Percentiles rank a stretch among this genome's conserved stretches.
phyloP scores from a whole-genome alignment of 176 grass and related monocot species.

The Juncus inflexus region DNA sequence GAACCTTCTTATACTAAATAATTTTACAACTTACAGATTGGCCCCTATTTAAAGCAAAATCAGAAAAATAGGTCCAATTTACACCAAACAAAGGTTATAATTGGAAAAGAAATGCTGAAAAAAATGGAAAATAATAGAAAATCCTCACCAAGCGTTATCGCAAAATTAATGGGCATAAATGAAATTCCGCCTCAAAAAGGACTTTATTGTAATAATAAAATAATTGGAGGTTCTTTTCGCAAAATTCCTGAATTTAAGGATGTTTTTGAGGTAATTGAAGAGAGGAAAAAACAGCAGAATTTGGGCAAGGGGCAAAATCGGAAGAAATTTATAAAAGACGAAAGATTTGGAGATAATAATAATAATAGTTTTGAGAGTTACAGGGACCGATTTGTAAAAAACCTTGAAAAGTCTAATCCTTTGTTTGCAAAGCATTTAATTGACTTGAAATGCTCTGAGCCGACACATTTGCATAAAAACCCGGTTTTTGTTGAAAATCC shows the following conservation, averaged over 20 bases:
- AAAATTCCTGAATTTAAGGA: conserved; percentile 27
- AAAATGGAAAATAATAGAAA: conserved; percentile 2
- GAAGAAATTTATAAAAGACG: background rate
- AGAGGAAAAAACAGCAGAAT: conserved; percentile 1
- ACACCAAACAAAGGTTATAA: conserved; percentile 4
- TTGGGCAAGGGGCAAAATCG: conserved; percentile 8
- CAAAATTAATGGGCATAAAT: conserved; percentile 28
- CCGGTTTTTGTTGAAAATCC: conserved; percentile 4
- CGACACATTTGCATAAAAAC: conserved; percentile 27
- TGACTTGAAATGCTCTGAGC: conserved; percentile 11
- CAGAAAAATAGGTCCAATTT: conserved; percentile 5
- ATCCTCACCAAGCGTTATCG: conserved; percentile 21
- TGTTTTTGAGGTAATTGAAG: conserved; percentile 33
- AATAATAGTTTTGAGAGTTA: background rate
- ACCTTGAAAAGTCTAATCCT: conserved; percentile 20
- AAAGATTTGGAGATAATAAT: conserved; percentile 12
- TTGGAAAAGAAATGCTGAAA: background rate
- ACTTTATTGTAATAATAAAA: conserved; percentile 12
- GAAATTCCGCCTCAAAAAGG: conserved; percentile 16
- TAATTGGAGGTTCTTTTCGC: background rate
- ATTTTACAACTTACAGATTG: conserved; percentile 21
- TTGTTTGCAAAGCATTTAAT: conserved; percentile 26
- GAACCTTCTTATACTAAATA: conserved; percentile 1
- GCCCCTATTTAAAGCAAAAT: conserved; percentile 10
- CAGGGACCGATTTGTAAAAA: conserved; percentile 14